Base-by-base conservation (phyloP, 2,329 filamentous ascomycete species). In the Xylariaceae sp. region DNA sequence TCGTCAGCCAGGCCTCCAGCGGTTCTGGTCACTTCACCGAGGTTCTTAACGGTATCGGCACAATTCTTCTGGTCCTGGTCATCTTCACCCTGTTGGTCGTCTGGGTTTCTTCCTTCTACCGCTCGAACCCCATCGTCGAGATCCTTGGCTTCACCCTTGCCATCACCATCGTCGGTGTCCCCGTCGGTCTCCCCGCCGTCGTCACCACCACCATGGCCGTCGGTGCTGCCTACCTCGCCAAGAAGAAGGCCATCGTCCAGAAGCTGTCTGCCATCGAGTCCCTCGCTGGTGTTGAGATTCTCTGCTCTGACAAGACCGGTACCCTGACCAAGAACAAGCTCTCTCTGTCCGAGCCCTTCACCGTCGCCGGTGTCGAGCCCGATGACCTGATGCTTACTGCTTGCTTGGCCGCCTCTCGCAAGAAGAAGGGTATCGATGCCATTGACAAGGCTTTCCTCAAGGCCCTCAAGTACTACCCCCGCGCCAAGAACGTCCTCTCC, bases 381-480 rank as follows among this genome's bases (percentile, higher is more conserved):
- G 85, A 92, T 64, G 87, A 94, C 56, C 82, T 94, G 48, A 94
- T 94, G 86, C 74, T 94, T 50, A 92, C 87, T 69, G 88, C 88
- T 57, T 94, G 88, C 64, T 70, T 94, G 58, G 88, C 88, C 57
- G 87, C 88, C 48, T 90, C 84, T 52, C 85, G 87, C 70, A 94
- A 92, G 78, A 90, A 89, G 77, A 94, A 94, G 74, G 88, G 87
- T 71, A 89, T 94, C 50, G 88, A 94, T 61, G 85, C 88, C 52
- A 94, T 94, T 54, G 88, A 94, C 76, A 92, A 90, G 74, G 88
- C 87, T 60, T 94, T 94, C 74, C 74, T 94, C 53, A 94, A 92
- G 72, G 77, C 84, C 15, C 79, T 94, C 48, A 78, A 78, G 60
- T 82, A 73, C 69, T 94, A 94, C 63, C 88, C 88, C 47, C 78